Evolutionary conservation across 106 monocot species (phyloP), one percentile per base, ranked within the genome.

Genomic region (Xerophyta viscosa): DNA sequence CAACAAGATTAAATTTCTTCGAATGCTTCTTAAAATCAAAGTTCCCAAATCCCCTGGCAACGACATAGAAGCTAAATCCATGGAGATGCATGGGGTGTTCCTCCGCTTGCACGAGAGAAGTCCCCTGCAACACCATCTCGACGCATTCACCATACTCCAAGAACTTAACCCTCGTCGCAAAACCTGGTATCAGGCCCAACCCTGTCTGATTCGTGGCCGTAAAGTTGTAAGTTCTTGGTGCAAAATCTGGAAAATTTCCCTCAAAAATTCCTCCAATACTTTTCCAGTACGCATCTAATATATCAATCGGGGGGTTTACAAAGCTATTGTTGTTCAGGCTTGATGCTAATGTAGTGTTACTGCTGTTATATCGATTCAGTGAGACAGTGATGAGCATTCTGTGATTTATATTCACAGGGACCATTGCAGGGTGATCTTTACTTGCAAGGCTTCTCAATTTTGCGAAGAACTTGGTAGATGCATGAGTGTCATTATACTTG

Each of bases 291-390:
- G 88, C 83, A 41, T 89, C 76, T n/a, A 89, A 46, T 13, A 89
- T 23, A 3, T 83, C 83, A 14, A 42, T 41, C 13, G 63, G 64
- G 0, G 88, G 88, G 14, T 70, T 59, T 39, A 27, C 15, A 51
- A 88, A 76, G 1, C 82, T 82, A 0, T 66, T 27, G 55, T 88
- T 88, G 72, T 88, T 88, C 79, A 88, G 82, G 61, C 41, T 73
- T 0, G 65, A 82, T 0, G 72, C 61, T 36, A 36, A 36, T 14
- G 43, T 3, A 17, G 8, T 17, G 0, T 18, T 20, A 2, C 15
- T 31, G 37, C 72, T 68, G 0, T 31, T 8, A 11, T 61, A n/a
- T 18, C 14, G 8, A 57, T 83, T 83, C 26, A 77, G 43, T 0
- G 75, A 39, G 20, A 69, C n/a, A 0, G 79, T 66, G 39, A 76